These are phyloP conservation scores for Backusella parvicylindrica DNA, from an alignment of 192 early-diverging fungal species.

Conservation along the genomic window DNA sequence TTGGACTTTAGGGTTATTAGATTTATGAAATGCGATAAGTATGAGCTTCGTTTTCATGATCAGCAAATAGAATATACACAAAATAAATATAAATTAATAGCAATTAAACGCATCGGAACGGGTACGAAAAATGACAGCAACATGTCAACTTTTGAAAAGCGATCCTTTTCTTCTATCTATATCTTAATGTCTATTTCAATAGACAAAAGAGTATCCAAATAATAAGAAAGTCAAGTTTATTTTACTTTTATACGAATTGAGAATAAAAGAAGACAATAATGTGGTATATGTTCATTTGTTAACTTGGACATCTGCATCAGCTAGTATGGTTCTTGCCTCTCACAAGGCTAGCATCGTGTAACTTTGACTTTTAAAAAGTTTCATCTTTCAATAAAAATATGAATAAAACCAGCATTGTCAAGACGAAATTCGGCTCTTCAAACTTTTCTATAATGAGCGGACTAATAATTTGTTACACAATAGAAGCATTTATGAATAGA, in stretches of 20 bases:
- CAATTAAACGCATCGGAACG: neutral
- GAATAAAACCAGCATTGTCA: neutral
- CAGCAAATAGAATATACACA: neutral
- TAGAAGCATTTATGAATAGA: neutral
- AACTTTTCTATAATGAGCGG: neutral
- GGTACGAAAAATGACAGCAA: neutral
- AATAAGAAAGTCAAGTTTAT: neutral
- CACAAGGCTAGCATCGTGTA: neutral
- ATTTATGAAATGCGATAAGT: neutral
- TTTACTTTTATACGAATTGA: neutral
- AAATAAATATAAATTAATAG: constrained; percentile 3
- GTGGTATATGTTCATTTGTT: neutral
- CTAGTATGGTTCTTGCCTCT: neutral
- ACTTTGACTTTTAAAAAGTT: neutral
- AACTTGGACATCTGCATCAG: neutral
- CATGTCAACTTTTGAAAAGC: neutral
- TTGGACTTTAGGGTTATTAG: neutral
- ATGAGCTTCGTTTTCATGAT: neutral
- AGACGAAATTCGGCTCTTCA: neutral
- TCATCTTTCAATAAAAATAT: neutral
- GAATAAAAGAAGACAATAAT: neutral
- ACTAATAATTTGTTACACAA: neutral
- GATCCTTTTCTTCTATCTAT: neutral
- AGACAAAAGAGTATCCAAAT: neutral
- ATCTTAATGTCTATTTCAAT: neutral